Conservation (phyloP, 106 monocot genomes). For the Phalaenopsis aphrodite region DNA sequence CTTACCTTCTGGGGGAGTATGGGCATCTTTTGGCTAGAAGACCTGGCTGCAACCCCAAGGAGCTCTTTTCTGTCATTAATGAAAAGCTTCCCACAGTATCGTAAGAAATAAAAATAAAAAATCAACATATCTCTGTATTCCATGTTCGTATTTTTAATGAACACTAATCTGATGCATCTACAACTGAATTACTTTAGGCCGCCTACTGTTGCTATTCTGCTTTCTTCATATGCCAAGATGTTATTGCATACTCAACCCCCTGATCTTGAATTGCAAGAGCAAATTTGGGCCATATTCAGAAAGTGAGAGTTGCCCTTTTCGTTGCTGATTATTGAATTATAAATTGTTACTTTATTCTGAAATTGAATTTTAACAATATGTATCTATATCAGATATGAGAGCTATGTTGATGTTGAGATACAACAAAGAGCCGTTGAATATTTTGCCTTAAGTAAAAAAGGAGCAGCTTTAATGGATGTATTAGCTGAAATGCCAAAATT, state of each 20-base stretch:
- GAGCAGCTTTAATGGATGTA: conserved; percentile 71
- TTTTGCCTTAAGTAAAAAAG: conserved; percentile 84
- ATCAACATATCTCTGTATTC: background rate
- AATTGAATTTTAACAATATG: background rate
- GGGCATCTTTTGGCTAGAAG: conserved; percentile 89
- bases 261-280: conserved; percentile 83
- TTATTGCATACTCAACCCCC: conserved; percentile 93
- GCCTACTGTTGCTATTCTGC: conserved; percentile 87
- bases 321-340: background rate
- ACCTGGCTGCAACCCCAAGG: conserved; percentile 92
- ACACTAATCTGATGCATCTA: background rate
- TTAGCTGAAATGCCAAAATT: conserved; percentile 99
- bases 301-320: conserved; percentile 43
- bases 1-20: conserved; percentile 97
- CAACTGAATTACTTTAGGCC: conserved; percentile 35
- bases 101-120: conserved; percentile 36
- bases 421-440: conserved; percentile 99
- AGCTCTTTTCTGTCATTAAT: conserved; percentile 79
- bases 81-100: conserved; percentile 94
- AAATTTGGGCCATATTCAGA: conserved; percentile 84
- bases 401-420: conserved; percentile 96
- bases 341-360: background rate
- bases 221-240: conserved; percentile 97
- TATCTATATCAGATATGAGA: conserved; percentile 57
- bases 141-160: background rate